These are phyloP conservation scores for Penicillium sp. DNA, from an alignment of 2,329 filamentous ascomycete species.

Conservation along the genomic window DNA sequence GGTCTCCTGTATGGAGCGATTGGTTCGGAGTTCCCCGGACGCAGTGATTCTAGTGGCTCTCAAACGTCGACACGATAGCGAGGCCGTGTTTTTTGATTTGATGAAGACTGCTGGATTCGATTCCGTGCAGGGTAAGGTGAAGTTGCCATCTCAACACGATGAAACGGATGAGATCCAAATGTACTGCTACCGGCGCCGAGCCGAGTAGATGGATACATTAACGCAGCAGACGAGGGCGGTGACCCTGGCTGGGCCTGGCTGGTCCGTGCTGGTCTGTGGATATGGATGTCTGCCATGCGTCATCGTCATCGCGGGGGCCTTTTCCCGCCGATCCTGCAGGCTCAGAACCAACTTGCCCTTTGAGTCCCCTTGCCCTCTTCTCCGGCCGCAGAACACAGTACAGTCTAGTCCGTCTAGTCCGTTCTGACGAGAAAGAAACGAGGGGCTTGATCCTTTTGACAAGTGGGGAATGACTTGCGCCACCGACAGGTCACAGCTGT, in stretches of 20 bases:
- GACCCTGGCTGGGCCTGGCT: too few species aligned
- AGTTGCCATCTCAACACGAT: constrained; percentile 43
- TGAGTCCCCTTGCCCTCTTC: not conserved
- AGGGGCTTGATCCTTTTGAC: not conserved
- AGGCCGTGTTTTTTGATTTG: constrained; percentile 68
- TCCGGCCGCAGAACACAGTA: not conserved
- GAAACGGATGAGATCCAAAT: constrained; percentile 44
- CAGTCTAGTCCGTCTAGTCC: not conserved
- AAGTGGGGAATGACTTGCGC: not conserved
- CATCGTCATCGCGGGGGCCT: not conserved
- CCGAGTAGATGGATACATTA: constrained; percentile 1
- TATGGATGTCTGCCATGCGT: not conserved
- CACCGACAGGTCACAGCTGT: not conserved
- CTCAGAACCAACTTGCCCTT: not conserved
- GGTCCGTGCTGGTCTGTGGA: not conserved
- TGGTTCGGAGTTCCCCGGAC: constrained; percentile 54
- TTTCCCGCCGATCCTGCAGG: constrained; percentile 1
- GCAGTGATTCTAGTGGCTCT: constrained; percentile 63
- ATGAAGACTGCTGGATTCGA: constrained; percentile 51
- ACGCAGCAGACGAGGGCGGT: too few species aligned
- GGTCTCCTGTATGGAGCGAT: constrained; percentile 59
- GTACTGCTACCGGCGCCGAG: constrained; percentile 36
- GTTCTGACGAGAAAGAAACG: not conserved
- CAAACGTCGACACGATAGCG: constrained; percentile 70
- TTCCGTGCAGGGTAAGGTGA: constrained; percentile 34